These are phyloP conservation scores for Cinnamomum micranthum DNA, from an alignment of 164 flowering plant genomes.

Conservation along the genomic window DNA sequence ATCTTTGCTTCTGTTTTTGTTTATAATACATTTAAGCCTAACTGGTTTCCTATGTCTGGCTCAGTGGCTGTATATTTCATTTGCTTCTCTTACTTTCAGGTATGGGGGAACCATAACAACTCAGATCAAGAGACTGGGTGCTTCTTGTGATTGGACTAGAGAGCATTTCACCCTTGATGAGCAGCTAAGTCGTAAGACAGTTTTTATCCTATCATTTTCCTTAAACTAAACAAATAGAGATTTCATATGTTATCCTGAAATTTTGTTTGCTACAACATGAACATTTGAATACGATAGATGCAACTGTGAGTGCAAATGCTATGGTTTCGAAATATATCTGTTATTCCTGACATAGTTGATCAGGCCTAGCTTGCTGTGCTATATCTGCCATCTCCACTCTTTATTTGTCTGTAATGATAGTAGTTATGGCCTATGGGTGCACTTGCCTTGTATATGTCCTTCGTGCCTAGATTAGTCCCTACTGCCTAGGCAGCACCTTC, in stretches of 20 bases:
- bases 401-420: too few relatives aligned
- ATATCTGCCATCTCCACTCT: too few relatives aligned
- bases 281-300: neutral
- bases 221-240: neutral
- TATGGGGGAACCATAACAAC: slow-evolving; percentile 90
- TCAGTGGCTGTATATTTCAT: neutral
- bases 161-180: slow-evolving; percentile 96
- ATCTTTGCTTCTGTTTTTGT: neutral
- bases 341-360: neutral
- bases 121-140: slow-evolving; percentile 93
- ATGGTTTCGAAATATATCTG: neutral
- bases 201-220: slow-evolving; percentile 20
- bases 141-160: slow-evolving; percentile 96
- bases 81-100: slow-evolving; percentile 31
- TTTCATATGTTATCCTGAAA: neutral
- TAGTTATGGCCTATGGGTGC: too few relatives aligned
- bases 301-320: neutral
- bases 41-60: neutral
- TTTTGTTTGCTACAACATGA: neutral
- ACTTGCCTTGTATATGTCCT: too few relatives aligned
- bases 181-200: slow-evolving; percentile 93
- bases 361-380: neutral
- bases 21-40: neutral
- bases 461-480: too few relatives aligned
- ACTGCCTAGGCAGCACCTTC: too few relatives aligned